Evolutionary conservation across 805 yeast species (phyloP).

Genomic region (Candida wancherniae): DNA sequence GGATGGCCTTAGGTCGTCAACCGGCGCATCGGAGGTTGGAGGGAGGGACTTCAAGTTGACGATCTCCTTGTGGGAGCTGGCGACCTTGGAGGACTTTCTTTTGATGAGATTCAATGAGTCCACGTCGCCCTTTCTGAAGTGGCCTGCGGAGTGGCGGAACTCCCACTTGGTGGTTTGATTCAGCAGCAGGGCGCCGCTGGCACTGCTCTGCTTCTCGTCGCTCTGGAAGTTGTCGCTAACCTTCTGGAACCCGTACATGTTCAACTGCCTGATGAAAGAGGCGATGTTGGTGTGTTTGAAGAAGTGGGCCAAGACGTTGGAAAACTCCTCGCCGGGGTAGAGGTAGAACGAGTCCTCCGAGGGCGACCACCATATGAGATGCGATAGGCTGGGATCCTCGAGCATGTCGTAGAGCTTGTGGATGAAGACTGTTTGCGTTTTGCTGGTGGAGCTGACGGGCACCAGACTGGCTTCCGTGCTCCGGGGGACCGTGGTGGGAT

Average conservation of each 20-base stretch:
- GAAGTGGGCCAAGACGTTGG: slow-evolving; percentile 61
- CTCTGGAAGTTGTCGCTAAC: slow-evolving; percentile 37
- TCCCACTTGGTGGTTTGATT: slow-evolving; percentile 58
- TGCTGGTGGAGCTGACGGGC: no score
- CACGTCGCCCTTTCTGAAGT: slow-evolving; percentile 75
- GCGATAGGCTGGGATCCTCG: slow-evolving; percentile 67
- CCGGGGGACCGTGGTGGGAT: no score
- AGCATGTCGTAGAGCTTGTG: slow-evolving; percentile 90
- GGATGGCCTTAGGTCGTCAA: slow-evolving; percentile 4
- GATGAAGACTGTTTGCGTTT: slow-evolving; percentile 55
- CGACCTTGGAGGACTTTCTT: slow-evolving; percentile 55
- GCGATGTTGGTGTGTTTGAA: slow-evolving; percentile 44
- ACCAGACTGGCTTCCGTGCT: no score
- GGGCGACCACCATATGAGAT: slow-evolving; percentile 82
- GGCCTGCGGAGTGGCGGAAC: slow-evolving; percentile 76
- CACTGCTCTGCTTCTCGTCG: slow-evolving; percentile 14
- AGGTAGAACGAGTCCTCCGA: slow-evolving; percentile 69
- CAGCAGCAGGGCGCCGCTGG: slow-evolving; percentile 16
- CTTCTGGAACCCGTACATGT: slow-evolving; percentile 45
- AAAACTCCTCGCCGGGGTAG: slow-evolving; percentile 82
- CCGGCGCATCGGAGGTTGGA: slow-evolving; percentile 17
- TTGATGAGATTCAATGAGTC: slow-evolving; percentile 72
- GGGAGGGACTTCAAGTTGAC: slow-evolving; percentile 33
- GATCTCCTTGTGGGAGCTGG: slow-evolving; percentile 35
- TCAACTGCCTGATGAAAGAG: slow-evolving; percentile 38